Base-by-base conservation (phyloP, 768 basidiomycete species). In the Pisolithus tinctorius region DNA sequence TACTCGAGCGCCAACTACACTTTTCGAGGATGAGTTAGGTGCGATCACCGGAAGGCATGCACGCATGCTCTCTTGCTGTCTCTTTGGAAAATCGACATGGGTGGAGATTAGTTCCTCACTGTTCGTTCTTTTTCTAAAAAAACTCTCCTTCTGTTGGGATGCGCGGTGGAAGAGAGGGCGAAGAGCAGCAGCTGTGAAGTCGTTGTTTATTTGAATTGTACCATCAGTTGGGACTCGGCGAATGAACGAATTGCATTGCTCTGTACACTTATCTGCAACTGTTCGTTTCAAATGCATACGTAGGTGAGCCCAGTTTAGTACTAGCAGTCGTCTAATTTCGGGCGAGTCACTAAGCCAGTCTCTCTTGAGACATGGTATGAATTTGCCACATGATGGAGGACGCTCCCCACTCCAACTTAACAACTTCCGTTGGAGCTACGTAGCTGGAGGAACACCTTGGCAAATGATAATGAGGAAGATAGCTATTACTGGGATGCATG, bases 61-160 rank as follows among this genome's bases (percentile, higher is more conserved):
- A 60, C 61, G 60, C 51, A 55, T 47, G 59, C 63, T 61, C 61
- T 52, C 51, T 52, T 59, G 54, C 54, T 52, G 45, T 55, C 62
- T 63, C 61, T 58, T 56, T 40, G 53, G 45, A 16, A 25, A 49
- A 55, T 46, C 52, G 59, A 52, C n/a, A 55, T 56, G 60, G 60
- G 58, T 51, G 29, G 55, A 52, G 52, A 48, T 55, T 39, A 20
- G 10, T n/a, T 48, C 44, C 16, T 29, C 27, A 30, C 11, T n/a
- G 27, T 45, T 26, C 14, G 31, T 10, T 14, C 14, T 34, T 34
- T 34, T 34, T 34, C 11, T 34, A 4, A 34, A 13, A 2, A 25
- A 3, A 6, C 14, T 29, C 26, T 55, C 52, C 45, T 56, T 45
- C 58, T 58, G 58, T 56, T 57, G 62, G 62, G 54, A 64, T 60